Evolutionary conservation across 176 grass and related monocot genomes (phyloP), one percentile per base, ranked within the genome.

Genomic region (Musa itinerans): DNA sequence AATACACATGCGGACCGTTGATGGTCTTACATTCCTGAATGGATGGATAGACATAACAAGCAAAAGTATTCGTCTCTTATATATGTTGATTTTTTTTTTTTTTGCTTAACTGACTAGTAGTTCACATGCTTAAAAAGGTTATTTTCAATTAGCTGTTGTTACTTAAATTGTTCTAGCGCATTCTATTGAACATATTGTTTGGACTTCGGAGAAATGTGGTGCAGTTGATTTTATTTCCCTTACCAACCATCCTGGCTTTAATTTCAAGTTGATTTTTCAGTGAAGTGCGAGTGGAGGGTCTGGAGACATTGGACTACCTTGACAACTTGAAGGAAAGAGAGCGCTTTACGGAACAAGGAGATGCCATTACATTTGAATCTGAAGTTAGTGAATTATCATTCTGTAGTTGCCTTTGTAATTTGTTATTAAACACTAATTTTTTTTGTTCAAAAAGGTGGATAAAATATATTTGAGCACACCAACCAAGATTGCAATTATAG

Each of bases 391-490:
- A 3, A 13, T 53, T 8, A 72, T 12, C 12, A 53, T 70, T 8
- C 9, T 11, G 17, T 72, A 9, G 20, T 29, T 20, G 3, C 5
- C 9, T 50, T n/a, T 20, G 2, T 20, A 70, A 3, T 70, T 11
- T 50, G 8, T 50, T 11, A 15, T 62, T 74, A 2, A 56, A 29
- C 57, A 10, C 52, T 74, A 29, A 56, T n/a, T 54, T 8, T 10
- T 53, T 52, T 14, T 27, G 10, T 21, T 27, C 10, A 74, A 74
- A 19, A 27, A 74, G 72, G 72, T 74, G 52, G 72, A 74, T 3
- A 74, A 74, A 74, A 57, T 74, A 56, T 74, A 74, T 24, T 29
- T 74, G 54, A 74, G 72, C 72, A 57, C 53, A 10, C 72, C 72
- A 74, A 57, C 14, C 12, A 74, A 57, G 72, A 58, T 74, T 54